A percentile compares a stretch with the other conserved stretches of the same genome.
phyloP scores from a whole-genome alignment of 306 rosid genomes.

The Vigna angularis region DNA sequence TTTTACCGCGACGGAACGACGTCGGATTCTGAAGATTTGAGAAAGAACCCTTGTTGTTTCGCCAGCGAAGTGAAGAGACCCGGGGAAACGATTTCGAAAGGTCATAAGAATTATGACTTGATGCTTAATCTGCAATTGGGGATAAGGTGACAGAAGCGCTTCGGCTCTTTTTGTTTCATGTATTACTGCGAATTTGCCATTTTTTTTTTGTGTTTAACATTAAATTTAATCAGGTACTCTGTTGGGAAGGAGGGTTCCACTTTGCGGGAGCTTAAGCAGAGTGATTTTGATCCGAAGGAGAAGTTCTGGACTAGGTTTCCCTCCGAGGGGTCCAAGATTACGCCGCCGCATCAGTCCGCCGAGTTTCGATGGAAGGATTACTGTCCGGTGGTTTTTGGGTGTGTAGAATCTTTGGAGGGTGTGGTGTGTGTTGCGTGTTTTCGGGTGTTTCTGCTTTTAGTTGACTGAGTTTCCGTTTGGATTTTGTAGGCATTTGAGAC shows the following conservation, averaged over 20 bases:
- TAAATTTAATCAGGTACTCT: slow-evolving; percentile 45
- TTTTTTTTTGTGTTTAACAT: neutral
- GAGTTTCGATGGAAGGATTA: slow-evolving; percentile 67
- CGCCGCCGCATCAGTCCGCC: slow-evolving; percentile 56
- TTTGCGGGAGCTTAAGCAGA: slow-evolving; percentile 49
- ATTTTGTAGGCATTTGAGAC: slow-evolving; percentile 75
- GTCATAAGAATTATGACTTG: slow-evolving; percentile 94
- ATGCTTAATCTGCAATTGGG: slow-evolving; percentile 97
- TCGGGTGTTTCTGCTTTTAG: neutral
- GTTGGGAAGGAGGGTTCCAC: slow-evolving; percentile 79
- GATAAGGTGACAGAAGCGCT: slow-evolving; percentile 59
- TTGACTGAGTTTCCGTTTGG: slow-evolving; percentile 40
- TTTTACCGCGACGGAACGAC: slow-evolving; percentile 68
- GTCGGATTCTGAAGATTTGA: slow-evolving; percentile 59
- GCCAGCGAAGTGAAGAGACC: slow-evolving; percentile 80
- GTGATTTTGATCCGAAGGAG: slow-evolving; percentile 60
- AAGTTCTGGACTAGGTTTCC: slow-evolving; percentile 64
- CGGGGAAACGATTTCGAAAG: slow-evolving; percentile 79
- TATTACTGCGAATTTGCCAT: neutral
- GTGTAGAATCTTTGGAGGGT: slow-evolving; percentile 11
- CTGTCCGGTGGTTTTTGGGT: slow-evolving; percentile 61
- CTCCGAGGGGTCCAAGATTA: slow-evolving; percentile 57
- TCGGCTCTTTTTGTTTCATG: neutral
- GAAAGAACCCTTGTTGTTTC: slow-evolving; percentile 68
- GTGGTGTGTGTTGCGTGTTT: neutral